Conservation (phyloP, 2,329 filamentous ascomycete genomes). For the Fusarium verticillioides region DNA sequence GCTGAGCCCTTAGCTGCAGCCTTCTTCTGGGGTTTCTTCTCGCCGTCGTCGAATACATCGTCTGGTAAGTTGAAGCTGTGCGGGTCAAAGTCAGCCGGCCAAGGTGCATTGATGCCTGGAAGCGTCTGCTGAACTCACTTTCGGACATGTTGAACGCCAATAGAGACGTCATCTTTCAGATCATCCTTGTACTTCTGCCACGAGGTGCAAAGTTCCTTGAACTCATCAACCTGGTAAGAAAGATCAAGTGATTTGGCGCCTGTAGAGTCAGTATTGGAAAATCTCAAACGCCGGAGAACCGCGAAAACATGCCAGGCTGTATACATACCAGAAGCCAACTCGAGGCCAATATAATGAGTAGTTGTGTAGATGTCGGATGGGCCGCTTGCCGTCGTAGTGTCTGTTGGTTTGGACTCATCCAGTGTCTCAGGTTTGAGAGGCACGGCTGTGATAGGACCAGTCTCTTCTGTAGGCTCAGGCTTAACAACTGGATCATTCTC, state of each 20-base stretch:
- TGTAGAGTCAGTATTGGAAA: conserved; percentile 52
- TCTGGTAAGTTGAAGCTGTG: conserved; percentile 86
- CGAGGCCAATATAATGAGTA: conserved; percentile 93
- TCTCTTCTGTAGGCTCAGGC: conserved; percentile 45
- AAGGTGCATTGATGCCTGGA: not conserved
- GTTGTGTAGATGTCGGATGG: conserved; percentile 77
- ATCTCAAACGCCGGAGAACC: not conserved
- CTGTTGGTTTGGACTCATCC: conserved; percentile 11
- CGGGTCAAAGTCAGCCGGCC: conserved; percentile 13
- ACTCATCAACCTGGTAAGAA: conserved; percentile 84
- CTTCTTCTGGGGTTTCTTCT: conserved; percentile 75
- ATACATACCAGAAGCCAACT: conserved; percentile 76
- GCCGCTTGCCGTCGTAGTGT: conserved; percentile 14
- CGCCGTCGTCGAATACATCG: conserved; percentile 87
- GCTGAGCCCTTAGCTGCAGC: conserved; percentile 53
- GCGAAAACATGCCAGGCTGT: not conserved
- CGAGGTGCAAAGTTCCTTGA: conserved; percentile 81
- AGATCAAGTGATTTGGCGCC: conserved; percentile 79
- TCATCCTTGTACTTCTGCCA: conserved; percentile 81
- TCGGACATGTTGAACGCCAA: conserved; percentile 85
- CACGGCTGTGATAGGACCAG: conserved; percentile 38
- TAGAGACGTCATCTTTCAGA: conserved; percentile 68
- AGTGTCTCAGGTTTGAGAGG: conserved; percentile 16
- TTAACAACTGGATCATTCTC: conserved; percentile 39
- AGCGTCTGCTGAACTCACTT: conserved; percentile 70